These are phyloP conservation scores for Bertia moriformis DNA, from an alignment of 2,329 filamentous ascomycete species.

Conservation along the genomic window DNA sequence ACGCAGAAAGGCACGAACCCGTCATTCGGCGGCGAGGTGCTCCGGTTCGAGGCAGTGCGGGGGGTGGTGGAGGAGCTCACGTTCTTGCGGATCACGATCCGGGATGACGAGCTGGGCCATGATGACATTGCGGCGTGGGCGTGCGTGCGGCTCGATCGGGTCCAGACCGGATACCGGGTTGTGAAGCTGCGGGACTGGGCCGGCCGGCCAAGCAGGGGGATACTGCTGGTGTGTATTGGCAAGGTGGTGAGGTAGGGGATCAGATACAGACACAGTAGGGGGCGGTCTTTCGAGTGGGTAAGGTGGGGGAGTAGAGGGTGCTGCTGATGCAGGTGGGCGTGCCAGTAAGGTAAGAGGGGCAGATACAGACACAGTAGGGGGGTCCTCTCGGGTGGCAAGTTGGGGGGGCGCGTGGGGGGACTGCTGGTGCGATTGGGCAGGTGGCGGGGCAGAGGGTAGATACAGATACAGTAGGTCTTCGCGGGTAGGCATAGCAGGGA, in stretches of 20 bases:
- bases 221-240: conserved; percentile 59
- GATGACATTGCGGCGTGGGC: conserved; percentile 79
- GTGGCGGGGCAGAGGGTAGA: too few relatives aligned
- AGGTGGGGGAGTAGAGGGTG: too few relatives aligned
- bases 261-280: too few relatives aligned
- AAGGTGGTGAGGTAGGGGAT: conserved; percentile 33
- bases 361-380: too few relatives aligned
- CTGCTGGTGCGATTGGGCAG: too few relatives aligned
- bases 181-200: conserved; percentile 60
- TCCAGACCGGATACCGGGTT: conserved; percentile 63
- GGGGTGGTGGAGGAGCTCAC: conserved; percentile 54
- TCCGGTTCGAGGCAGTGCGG: conserved; percentile 38
- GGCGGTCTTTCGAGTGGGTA: too few relatives aligned
- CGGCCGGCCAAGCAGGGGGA: conserved; percentile 48
- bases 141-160: conserved; percentile 69
- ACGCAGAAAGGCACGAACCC: conserved; percentile 35
- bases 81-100: conserved; percentile 71
- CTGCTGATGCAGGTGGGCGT: too few relatives aligned
- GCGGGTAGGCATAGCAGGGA: too few relatives aligned
- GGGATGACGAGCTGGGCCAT: conserved; percentile 68
- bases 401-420: too few relatives aligned
- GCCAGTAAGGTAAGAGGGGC: too few relatives aligned
- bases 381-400: too few relatives aligned
- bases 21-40: conserved; percentile 24
- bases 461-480: too few relatives aligned